phyloP scores from a whole-genome alignment of 495 filamentous ascomycete genomes.

The Penicillium salamii region DNA sequence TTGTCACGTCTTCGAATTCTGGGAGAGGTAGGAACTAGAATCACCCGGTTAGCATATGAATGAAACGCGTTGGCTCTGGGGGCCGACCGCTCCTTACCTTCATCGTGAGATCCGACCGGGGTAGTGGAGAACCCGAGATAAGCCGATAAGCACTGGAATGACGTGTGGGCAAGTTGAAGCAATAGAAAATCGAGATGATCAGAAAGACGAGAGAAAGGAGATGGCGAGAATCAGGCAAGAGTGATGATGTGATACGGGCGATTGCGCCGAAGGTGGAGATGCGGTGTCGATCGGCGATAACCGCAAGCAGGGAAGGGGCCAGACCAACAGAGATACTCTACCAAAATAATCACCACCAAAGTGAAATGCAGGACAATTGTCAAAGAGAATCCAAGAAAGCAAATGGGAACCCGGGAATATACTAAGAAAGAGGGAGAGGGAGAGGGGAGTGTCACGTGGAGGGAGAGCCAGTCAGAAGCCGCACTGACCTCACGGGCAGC shows the following conservation, averaged over 20 bases:
- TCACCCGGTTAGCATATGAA: background rate
- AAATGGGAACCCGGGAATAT: background rate
- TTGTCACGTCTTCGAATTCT: slow-evolving; percentile 82
- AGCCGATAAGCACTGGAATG: slow-evolving; percentile 6
- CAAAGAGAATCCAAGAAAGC: background rate
- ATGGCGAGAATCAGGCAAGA: no score
- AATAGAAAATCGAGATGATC: background rate
- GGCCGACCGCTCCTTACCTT: slow-evolving; percentile 22
- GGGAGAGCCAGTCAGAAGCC: slow-evolving; percentile 40
- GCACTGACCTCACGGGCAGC: slow-evolving; percentile 40
- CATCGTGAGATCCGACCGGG: slow-evolving; percentile 15
- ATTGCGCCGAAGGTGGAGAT: slow-evolving; percentile 24
- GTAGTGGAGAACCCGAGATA: slow-evolving; percentile 3
- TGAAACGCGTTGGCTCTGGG: background rate
- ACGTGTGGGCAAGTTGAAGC: background rate
- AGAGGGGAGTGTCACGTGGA: slow-evolving; percentile 36
- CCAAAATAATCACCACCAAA: background rate
- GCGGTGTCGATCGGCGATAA: slow-evolving; percentile 23
- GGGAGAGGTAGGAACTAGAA: slow-evolving; percentile 83
- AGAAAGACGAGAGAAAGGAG: background rate
- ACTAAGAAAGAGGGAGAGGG: background rate
- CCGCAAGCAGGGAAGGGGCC: slow-evolving; percentile 14
- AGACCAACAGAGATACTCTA: background rate
- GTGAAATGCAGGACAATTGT: no score
- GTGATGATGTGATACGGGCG: slow-evolving; percentile 16